A percentile compares a stretch with the other conserved stretches of the same genome.
Conservation (phyloP, 2,329 filamentous ascomycete genomes). For the Bisporella sp. region DNA sequence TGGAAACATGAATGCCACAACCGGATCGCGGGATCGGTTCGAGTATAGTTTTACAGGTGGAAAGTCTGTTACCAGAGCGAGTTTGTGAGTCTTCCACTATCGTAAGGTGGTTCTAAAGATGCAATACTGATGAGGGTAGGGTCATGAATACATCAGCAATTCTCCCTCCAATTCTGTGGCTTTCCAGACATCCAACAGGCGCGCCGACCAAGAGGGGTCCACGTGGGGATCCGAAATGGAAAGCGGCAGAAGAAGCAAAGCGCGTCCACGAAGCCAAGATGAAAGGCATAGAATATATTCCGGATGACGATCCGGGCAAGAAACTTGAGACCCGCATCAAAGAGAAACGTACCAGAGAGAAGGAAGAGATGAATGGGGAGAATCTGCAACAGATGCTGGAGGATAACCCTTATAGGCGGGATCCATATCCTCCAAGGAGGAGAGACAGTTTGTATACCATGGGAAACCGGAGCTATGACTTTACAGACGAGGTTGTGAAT, state of each 20-base stretch:
- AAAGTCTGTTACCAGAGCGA: neutral
- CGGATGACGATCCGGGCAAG: neutral
- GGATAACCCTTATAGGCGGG: neutral
- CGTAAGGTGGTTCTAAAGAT: neutral
- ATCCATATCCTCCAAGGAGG: neutral
- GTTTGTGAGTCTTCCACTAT: neutral
- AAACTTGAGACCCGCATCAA: neutral
- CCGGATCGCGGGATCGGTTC: neutral
- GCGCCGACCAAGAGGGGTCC: neutral
- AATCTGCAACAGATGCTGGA: neutral
- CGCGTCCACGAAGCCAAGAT: neutral
- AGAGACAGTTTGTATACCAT: neutral
- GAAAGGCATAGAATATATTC: neutral
- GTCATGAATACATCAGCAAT: conserved; percentile 2
- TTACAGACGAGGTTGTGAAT: neutral
- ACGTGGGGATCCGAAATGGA: neutral
- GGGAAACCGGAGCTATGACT: neutral
- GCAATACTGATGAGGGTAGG: neutral
- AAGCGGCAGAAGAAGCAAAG: neutral
- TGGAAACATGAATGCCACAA: neutral
- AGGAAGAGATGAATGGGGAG: neutral
- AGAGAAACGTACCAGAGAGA: neutral
- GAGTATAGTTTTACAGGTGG: conserved; percentile 3
- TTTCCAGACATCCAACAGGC: neutral
- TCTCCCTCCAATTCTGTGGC: neutral